Conservation (phyloP, 805 yeast genomes). For the Grigorovia transvaalensis region DNA sequence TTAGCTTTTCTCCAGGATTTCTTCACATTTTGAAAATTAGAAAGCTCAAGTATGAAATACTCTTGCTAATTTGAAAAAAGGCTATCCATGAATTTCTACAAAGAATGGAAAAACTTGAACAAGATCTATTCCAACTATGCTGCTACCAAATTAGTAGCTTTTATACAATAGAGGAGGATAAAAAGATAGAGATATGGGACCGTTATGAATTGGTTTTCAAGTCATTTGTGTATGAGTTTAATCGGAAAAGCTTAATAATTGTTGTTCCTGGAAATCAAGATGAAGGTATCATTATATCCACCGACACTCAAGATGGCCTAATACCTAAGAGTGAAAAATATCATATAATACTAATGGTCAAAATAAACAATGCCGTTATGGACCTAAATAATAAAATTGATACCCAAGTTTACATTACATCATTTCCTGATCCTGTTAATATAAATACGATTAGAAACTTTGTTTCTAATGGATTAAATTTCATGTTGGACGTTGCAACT, state of each 20-base stretch:
- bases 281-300: neutral
- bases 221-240: neutral
- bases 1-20: no score
- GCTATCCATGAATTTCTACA: neutral
- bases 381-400: constrained; percentile 1
- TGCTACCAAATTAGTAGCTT: neutral
- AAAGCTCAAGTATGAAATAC: neutral
- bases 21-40: no score
- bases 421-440: constrained; percentile 22
- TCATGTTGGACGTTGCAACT: constrained; percentile 47
- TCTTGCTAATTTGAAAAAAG: neutral
- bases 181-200: neutral
- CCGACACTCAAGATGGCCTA: neutral
- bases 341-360: neutral
- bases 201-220: neutral
- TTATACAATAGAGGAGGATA: neutral
- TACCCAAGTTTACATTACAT: constrained; percentile 28
- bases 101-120: neutral
- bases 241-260: neutral
- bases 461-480: constrained; percentile 52
- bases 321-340: neutral
- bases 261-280: neutral
- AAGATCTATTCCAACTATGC: neutral
- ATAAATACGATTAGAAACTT: constrained; percentile 50
- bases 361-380: neutral